These are phyloP conservation scores for Tricholoma saponaceum DNA, from an alignment of 768 basidiomycete species.

Conservation along the genomic window DNA sequence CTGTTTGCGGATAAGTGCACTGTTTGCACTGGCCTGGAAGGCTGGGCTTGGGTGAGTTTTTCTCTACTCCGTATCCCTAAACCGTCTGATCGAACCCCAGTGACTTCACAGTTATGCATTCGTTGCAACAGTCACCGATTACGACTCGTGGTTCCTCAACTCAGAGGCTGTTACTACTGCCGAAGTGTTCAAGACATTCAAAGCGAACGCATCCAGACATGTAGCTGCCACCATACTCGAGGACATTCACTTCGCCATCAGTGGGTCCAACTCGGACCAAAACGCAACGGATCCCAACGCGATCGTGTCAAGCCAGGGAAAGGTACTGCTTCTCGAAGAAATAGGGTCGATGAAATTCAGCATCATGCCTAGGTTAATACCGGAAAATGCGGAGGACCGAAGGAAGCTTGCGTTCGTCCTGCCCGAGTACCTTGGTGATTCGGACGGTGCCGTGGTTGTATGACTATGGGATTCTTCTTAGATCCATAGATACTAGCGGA, in stretches of 20 bases:
- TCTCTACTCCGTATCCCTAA: neutral
- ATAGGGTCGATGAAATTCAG: no score
- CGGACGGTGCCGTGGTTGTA: neutral
- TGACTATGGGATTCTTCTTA: neutral
- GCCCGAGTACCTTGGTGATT: conserved; percentile 62
- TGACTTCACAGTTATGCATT: conserved; percentile 70
- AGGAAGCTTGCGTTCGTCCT: no score
- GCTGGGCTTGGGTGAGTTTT: conserved; percentile 79
- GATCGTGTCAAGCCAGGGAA: conserved; percentile 13
- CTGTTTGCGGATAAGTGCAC: no score
- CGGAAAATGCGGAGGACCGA: no score
- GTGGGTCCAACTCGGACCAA: neutral
- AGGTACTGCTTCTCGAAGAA: conserved; percentile 56
- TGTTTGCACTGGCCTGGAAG: conserved; percentile 91
- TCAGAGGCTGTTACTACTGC: no score
- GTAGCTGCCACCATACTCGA: conserved; percentile 69
- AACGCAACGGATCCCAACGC: neutral
- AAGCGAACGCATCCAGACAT: conserved; percentile 78
- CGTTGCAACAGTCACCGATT: conserved; percentile 86
- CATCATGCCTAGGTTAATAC: no score
- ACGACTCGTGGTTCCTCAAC: no score
- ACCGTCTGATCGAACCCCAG: no score
- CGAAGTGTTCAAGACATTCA: conserved; percentile 87
- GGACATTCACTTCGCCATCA: conserved; percentile 66
- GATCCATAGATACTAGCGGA: no score